Conservation (phyloP, 2,329 filamentous ascomycete genomes). For the Aspergillus sp. region DNA sequence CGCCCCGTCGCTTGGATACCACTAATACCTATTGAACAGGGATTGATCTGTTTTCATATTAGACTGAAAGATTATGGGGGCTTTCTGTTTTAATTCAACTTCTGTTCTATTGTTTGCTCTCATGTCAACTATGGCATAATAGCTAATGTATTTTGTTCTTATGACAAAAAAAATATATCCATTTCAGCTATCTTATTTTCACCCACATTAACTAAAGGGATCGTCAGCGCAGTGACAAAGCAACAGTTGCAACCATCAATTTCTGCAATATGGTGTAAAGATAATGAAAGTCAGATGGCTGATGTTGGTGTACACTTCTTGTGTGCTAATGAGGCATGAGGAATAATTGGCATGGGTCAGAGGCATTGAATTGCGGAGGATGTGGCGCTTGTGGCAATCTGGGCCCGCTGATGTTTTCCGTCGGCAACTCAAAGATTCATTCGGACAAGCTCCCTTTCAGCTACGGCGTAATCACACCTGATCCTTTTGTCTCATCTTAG, state of each 20-base stretch:
- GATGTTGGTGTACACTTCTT: neutral
- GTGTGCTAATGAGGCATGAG: neutral
- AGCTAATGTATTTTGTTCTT: neutral
- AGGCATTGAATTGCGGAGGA: neutral
- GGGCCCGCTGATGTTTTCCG: neutral
- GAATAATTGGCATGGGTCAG: neutral
- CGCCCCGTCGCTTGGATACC: slow-evolving; percentile 13
- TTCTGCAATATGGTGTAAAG: neutral
- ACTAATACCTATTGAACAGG: slow-evolving; percentile 9
- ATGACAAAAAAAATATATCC: no score
- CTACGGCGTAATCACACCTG: neutral
- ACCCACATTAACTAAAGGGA: no score
- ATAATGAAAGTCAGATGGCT: neutral
- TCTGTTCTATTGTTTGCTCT: neutral
- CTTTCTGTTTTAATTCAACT: slow-evolving; percentile 7
- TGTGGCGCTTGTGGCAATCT: slow-evolving; percentile 3
- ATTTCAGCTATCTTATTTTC: no score
- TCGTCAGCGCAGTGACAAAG: no score
- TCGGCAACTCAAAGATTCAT: neutral
- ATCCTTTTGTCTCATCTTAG: slow-evolving; percentile 1
- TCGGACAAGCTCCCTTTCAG: slow-evolving; percentile 1
- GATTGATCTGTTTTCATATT: slow-evolving; percentile 11
- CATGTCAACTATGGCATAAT: neutral
- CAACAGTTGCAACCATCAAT: neutral
- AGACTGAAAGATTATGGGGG: slow-evolving; percentile 6